phyloP scores from a whole-genome alignment of 176 grass and related monocot species.

The Lolium multiflorum region DNA sequence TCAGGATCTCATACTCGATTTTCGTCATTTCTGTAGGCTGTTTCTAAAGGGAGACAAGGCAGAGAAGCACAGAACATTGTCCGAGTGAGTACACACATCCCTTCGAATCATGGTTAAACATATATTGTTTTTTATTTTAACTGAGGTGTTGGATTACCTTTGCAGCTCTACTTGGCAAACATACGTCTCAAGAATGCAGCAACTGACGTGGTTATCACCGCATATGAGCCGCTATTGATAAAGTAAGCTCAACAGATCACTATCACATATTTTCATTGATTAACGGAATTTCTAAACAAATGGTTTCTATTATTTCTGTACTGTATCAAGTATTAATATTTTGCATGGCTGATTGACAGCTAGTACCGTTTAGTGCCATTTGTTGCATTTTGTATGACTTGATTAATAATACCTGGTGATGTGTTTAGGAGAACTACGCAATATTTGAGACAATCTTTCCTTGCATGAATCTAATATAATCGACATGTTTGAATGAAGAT shows the following conservation, averaged over 20 bases:
- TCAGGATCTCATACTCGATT: conserved; percentile 28
- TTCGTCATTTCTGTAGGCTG: conserved; percentile 50
- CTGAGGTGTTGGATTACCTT: conserved; percentile 6
- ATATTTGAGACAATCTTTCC: neutral
- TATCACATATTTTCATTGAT: neutral
- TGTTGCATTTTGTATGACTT: conserved; percentile 3
- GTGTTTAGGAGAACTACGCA: neutral
- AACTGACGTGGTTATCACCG: conserved; percentile 81
- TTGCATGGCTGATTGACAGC: neutral
- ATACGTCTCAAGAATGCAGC: conserved; percentile 81
- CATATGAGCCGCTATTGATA: conserved; percentile 73
- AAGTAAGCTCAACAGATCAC: conserved; percentile 49
- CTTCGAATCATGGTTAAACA: conserved; percentile 2
- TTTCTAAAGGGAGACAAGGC: conserved; percentile 91
- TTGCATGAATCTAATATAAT: neutral
- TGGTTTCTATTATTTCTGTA: neutral
- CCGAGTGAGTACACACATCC: conserved; percentile 58
- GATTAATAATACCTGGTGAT: neutral
- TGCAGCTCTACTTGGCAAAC: conserved; percentile 90
- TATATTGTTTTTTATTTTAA: conserved; percentile 29
- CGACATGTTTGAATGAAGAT: neutral
- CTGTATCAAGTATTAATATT: neutral
- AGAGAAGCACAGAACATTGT: conserved; percentile 83
- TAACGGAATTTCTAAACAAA: neutral
- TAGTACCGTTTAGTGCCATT: neutral